Base-by-base conservation (phyloP, 2,329 filamentous ascomycete species). In the Ilyonectria destructans region DNA sequence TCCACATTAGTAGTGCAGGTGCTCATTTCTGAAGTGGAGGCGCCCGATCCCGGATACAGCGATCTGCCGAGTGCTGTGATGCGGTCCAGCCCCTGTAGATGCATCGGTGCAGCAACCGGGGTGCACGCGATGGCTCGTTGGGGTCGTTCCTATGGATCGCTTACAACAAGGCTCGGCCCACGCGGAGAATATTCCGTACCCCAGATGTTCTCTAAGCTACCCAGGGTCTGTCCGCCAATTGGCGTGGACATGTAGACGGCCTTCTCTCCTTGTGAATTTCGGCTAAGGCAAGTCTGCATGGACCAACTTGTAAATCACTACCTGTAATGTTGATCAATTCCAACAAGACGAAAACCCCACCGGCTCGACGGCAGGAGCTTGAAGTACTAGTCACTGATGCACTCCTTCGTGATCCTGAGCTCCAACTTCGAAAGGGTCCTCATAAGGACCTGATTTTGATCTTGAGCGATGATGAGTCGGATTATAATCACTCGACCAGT, bases 21-120 rank as follows among this genome's bases (percentile, higher is more conserved):
- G 72, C 75, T 77, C 73, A 76, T 77, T 77, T 77, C 74, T 74
- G 43, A 61, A 55, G 67, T 73, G 70, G 73, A 68, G 61, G 57
- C 49, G 9, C 6, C 23, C 43, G 21, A 74, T 69, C 74, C 74
- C 72, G 70, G 72, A 57, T 76, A 76, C 15, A 71, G 26, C 13
- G 55, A 69, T 75, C 29, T 21, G 7, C 1, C n/a, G 23, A 35
- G 23, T 62, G 56, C n/a, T 21, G 49, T 48, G 37, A 66, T 66
- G 64, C 35, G 48, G 51, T 1, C 2, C 7, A 21, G 33, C 66
- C 59, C 58, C 71, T 67, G 2, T 75, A 73, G 8, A 17, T 52
- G 65, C 68, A 75, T 69, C 19, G n/a, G 3, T 10, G 26, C 31
- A 40, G 31, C 48, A 58, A 64, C n/a, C 43, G 46, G 33, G 60